Conservation (phyloP, 225 moss, liverwort and hornwort species). For the Antitrichia curtipendula region DNA sequence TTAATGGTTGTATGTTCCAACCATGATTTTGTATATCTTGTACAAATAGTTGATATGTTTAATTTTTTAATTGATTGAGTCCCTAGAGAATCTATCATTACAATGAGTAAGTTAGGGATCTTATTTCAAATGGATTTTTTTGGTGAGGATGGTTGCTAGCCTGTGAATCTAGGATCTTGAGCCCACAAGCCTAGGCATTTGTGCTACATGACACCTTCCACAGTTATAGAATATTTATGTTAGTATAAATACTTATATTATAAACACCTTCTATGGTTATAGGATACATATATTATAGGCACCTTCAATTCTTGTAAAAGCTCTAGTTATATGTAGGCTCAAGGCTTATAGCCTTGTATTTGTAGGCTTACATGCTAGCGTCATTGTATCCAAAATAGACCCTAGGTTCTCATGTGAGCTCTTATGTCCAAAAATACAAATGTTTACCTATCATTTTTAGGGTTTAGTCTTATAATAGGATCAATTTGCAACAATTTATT, state of each 20-base stretch:
- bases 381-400: background rate
- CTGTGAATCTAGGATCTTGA: no score
- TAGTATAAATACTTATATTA: no score
- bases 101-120: background rate
- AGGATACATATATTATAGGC: no score
- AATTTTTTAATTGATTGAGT: background rate
- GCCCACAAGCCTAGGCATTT: no score
- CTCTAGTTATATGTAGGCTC: no score
- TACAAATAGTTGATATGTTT: background rate
- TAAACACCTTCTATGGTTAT: no score
- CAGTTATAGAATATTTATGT: no score
- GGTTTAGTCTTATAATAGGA: fast-evolving
- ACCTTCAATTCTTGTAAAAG: no score
- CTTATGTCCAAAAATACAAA: background rate
- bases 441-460: background rate
- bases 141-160: no score
- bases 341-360: no score
- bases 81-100: background rate
- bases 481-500: background rate
- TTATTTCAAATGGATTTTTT: background rate
- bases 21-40: background rate
- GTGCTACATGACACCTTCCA: no score
- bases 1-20: background rate
- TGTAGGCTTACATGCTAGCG: no score
- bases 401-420: background rate